phyloP scores from a whole-genome alignment of 257 asterid genomes.

The Jasminum sambac region DNA sequence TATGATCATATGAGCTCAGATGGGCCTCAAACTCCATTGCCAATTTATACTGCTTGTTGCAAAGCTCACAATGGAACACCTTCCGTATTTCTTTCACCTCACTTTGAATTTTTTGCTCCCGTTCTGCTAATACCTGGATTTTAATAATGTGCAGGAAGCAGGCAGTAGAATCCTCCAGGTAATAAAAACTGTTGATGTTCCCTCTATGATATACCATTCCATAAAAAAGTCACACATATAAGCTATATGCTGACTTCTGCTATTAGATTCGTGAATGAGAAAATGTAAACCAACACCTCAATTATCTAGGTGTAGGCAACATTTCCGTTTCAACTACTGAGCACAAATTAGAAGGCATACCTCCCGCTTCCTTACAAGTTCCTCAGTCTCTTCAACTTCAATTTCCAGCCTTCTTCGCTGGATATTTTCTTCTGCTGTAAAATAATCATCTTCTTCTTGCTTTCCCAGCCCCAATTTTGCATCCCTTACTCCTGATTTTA shows the following conservation, averaged over 20 bases:
- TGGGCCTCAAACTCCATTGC: constrained; percentile 98
- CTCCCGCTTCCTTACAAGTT: constrained; percentile 93
- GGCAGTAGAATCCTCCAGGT: constrained; percentile 99
- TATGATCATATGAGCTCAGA: constrained; percentile 95
- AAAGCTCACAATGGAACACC: constrained; percentile 94
- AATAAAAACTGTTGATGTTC: constrained; percentile 97
- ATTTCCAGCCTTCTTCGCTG: constrained; percentile 92
- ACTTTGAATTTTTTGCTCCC: constrained; percentile 88
- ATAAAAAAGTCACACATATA: constrained; percentile 91
- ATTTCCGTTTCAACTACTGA: constrained; percentile 31
- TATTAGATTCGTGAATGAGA: constrained; percentile 74
- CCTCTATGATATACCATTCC: constrained; percentile 79
- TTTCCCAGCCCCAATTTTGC: constrained; percentile 92
- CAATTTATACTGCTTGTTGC: constrained; percentile 98
- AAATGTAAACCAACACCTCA: constrained; percentile 62
- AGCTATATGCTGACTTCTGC: constrained; percentile 97
- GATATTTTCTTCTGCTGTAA: constrained; percentile 96
- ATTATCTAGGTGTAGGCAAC: constrained; percentile 37
- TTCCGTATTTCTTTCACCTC: constrained; percentile 96
- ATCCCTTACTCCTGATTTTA: constrained; percentile 92
- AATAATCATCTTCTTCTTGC: constrained; percentile 97
- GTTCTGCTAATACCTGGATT: constrained; percentile 99
- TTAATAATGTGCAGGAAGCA: constrained; percentile 99
- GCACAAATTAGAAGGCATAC: constrained; percentile 48
- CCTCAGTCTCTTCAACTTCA: constrained; percentile 93